Conservation (phyloP, 169 alveolate genomes). For the Ophryocystis elektroscirrha region DNA sequence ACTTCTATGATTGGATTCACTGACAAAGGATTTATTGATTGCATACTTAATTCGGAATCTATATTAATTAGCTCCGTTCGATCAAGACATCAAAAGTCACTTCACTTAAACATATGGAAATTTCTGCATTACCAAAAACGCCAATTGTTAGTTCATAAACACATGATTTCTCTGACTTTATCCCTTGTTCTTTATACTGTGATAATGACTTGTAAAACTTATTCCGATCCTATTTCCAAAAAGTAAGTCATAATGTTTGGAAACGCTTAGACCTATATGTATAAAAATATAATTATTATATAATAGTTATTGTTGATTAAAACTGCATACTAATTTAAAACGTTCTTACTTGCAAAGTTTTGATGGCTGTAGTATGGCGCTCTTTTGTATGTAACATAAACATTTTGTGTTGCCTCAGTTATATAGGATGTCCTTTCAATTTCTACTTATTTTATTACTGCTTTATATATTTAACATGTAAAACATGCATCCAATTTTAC, state of each 20-base stretch:
- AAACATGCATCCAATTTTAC: not conserved
- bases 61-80: too few species aligned
- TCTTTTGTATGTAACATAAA: not conserved
- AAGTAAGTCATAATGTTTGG: not conserved
- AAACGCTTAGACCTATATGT: not conserved
- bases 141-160: too few species aligned
- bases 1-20: too few species aligned
- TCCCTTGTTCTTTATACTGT: too few species aligned
- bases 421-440: not conserved
- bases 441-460: not conserved
- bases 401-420: not conserved
- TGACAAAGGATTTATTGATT: too few species aligned
- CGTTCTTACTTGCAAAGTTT: not conserved
- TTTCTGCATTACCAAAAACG: too few species aligned
- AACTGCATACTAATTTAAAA: not conserved
- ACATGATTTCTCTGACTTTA: too few species aligned
- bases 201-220: too few species aligned
- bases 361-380: not conserved
- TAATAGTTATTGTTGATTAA: not conserved
- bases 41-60: too few species aligned
- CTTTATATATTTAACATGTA: not conserved
- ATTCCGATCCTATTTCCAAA: too few species aligned
- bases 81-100: too few species aligned
- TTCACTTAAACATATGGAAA: too few species aligned
- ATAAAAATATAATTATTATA: not conserved